Conservation (phyloP, 148 eudicot species). For the Polygonum aviculare region DNA sequence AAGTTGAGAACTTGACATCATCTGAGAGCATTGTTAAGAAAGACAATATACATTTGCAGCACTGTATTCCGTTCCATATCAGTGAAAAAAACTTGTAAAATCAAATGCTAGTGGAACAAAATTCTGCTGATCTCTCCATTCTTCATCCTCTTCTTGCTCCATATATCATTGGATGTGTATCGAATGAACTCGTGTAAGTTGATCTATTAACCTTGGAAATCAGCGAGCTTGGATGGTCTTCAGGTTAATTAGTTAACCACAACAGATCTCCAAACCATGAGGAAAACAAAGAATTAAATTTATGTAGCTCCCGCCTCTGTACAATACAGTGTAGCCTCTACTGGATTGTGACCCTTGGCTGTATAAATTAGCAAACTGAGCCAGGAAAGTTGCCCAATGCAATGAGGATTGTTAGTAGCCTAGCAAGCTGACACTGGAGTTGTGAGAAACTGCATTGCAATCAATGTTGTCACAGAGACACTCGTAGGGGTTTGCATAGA, state of each 20-base stretch:
- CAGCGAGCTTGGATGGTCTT: background rate
- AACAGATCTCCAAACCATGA: background rate
- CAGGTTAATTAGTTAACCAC: background rate
- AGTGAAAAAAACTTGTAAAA: background rate
- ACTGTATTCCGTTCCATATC: slow-evolving; percentile 3
- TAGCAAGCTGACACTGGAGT: background rate
- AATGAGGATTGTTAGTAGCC: background rate
- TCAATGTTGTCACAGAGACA: slow-evolving; percentile 10
- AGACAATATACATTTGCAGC: background rate
- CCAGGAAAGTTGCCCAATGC: background rate
- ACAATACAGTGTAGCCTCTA: background rate
- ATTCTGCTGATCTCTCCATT: background rate
- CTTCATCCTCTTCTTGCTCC: background rate
- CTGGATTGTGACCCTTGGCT: background rate
- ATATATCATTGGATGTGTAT: background rate
- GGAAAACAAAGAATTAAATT: background rate
- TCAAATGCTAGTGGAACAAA: background rate
- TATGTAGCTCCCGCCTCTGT: background rate
- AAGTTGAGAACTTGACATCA: background rate
- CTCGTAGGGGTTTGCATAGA: slow-evolving; percentile 60
- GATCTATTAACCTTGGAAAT: background rate
- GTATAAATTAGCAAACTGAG: background rate
- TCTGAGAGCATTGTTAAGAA: background rate
- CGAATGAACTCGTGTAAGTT: background rate
- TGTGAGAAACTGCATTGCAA: slow-evolving; percentile 5